Evolutionary conservation across 495 filamentous ascomycete genomes (phyloP).

Genomic region (Penicillium paradoxum): DNA sequence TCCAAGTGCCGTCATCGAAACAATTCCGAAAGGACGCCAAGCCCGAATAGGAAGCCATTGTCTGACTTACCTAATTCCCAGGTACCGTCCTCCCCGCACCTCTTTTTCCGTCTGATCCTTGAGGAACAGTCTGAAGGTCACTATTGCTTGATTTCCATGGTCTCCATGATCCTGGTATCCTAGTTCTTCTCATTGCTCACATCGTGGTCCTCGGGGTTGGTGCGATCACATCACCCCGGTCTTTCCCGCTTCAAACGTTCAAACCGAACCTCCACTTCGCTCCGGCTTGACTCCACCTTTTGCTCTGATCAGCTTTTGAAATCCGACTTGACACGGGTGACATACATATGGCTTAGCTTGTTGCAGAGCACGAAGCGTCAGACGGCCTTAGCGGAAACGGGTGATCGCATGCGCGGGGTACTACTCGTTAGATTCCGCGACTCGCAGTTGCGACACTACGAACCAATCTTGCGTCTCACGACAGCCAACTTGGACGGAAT

Average conservation of each 20-base stretch:
- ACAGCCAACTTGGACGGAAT: neutral
- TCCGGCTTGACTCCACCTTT: slow-evolving; percentile 8
- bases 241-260: slow-evolving; percentile 8
- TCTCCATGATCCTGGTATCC: neutral
- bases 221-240: neutral
- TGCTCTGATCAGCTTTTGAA: neutral
- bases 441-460: neutral
- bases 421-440: neutral
- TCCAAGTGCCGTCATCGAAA: slow-evolving; percentile 9
- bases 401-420: slow-evolving; percentile 6
- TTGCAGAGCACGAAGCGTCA: neutral
- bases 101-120: neutral
- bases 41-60: slow-evolving; percentile 6
- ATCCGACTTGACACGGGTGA: neutral
- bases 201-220: neutral
- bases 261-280: slow-evolving; percentile 5
- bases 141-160: neutral
- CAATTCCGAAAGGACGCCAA: neutral
- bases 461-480: slow-evolving; percentile 1
- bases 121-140: neutral
- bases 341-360: slow-evolving; percentile 4
- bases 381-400: slow-evolving; percentile 1
- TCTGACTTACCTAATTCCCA: slow-evolving; percentile 8
- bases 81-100: slow-evolving; percentile 7
- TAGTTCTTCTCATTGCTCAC: neutral